Percentiles rank a stretch among this genome's conserved stretches.
Conservation (phyloP, 2,329 filamentous ascomycete species). For the Nemania abortiva region DNA sequence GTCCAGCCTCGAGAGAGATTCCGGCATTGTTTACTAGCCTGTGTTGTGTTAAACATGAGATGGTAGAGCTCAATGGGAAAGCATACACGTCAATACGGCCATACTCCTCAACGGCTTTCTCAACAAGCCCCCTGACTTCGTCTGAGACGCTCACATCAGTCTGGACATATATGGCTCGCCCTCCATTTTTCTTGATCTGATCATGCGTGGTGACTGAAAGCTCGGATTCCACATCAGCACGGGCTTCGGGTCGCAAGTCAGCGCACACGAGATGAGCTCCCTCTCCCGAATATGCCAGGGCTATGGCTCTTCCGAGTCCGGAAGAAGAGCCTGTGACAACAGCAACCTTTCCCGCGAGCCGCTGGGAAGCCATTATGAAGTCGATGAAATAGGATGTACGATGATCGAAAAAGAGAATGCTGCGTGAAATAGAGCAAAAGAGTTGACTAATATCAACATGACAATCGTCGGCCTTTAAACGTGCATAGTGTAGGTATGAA, state of each 20-base stretch:
- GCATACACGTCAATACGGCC: constrained; percentile 59
- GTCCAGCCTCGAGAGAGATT: constrained; percentile 55
- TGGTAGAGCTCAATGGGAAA: constrained; percentile 23
- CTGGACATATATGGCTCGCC: constrained; percentile 57
- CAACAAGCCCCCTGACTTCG: constrained; percentile 55
- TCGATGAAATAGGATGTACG: background rate
- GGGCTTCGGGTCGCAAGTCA: constrained; percentile 52
- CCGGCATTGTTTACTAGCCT: constrained; percentile 65
- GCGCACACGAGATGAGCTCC: constrained; percentile 59
- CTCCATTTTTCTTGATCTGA: constrained; percentile 52
- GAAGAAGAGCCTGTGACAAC: constrained; percentile 62
- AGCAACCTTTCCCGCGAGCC: constrained; percentile 49
- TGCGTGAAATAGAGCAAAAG: background rate
- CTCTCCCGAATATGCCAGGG: constrained; percentile 55
- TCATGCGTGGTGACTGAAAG: constrained; percentile 53
- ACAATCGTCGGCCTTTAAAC: background rate
- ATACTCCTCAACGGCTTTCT: constrained; percentile 51
- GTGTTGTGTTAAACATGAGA: background rate
- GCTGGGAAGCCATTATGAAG: background rate
- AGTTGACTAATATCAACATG: background rate
- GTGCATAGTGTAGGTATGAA: background rate
- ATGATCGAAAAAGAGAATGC: background rate
- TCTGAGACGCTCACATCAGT: constrained; percentile 56
- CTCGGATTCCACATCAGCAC: constrained; percentile 47
- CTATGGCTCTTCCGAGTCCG: constrained; percentile 61